Conservation (phyloP, 2,329 filamentous ascomycete genomes). For the Plectosphaerella cucumerina region DNA sequence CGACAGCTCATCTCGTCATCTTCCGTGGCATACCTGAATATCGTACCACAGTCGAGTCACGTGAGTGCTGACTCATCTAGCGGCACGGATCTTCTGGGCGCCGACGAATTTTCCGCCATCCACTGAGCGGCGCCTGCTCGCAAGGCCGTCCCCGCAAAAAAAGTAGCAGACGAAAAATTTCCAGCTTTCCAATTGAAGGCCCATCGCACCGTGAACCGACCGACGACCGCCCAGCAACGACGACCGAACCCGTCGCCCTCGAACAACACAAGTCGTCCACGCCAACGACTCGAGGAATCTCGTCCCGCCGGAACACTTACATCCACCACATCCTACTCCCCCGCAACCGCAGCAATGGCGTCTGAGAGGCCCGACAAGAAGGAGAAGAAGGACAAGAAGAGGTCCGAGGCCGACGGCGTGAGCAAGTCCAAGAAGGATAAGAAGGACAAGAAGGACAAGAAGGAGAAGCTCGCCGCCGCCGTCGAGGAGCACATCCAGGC, state of each 20-base stretch:
- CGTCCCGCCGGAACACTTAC: background rate
- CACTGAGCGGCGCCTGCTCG: background rate
- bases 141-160: slow-evolving; percentile 5
- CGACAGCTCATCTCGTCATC: too few relatives aligned
- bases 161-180: slow-evolving; percentile 4
- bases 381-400: slow-evolving; percentile 29
- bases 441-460: slow-evolving; percentile 57
- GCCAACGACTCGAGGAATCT: too few relatives aligned
- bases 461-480: slow-evolving; percentile 59
- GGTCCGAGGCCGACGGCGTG: slow-evolving; percentile 18
- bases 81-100: slow-evolving; percentile 6
- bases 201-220: background rate
- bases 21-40: too few relatives aligned
- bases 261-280: background rate
- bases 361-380: slow-evolving; percentile 45
- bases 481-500: slow-evolving; percentile 63
- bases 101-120: background rate
- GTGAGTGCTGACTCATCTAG: too few relatives aligned
- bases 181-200: background rate
- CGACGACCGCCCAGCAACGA: background rate
- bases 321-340: background rate
- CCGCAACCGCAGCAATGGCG: slow-evolving; percentile 33
- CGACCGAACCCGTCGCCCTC: background rate
- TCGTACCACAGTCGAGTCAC: too few relatives aligned
- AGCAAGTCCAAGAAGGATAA: slow-evolving; percentile 50